phyloP scores from a whole-genome alignment of 2,329 filamentous ascomycete genomes.

The Podosphaera xanthii region DNA sequence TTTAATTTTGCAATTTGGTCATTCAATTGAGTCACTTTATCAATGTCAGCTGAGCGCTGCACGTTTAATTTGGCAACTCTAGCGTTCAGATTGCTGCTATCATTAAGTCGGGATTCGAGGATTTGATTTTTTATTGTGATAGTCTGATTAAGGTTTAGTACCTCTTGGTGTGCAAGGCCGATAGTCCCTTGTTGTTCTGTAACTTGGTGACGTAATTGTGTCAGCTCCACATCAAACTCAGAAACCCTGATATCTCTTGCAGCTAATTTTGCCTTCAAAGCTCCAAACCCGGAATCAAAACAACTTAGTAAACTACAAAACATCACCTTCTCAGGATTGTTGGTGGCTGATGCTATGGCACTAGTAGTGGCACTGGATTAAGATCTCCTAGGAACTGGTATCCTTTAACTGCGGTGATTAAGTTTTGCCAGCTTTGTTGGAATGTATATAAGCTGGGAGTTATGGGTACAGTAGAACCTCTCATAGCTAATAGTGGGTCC shows the following conservation, averaged over 20 bases:
- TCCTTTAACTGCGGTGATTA: not conserved
- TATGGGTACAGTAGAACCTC: not conserved
- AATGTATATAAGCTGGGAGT: not conserved
- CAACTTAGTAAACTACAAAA: not conserved
- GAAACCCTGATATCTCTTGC: not conserved
- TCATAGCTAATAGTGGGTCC: too few relatives aligned
- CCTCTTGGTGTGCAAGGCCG: not conserved
- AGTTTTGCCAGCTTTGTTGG: not conserved
- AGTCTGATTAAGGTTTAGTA: not conserved
- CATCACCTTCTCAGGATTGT: not conserved
- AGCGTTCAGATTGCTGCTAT: not conserved
- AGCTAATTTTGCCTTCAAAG: not conserved
- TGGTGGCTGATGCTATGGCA: not conserved
- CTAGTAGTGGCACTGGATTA: not conserved
- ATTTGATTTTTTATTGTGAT: not conserved
- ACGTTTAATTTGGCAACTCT: too few relatives aligned
- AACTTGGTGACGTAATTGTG: not conserved
- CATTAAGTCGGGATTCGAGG: not conserved
- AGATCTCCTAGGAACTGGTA: not conserved
- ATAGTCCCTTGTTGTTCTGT: not conserved
- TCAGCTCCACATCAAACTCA: not conserved
- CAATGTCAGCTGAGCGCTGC: too few relatives aligned
- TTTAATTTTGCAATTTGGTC: not conserved
- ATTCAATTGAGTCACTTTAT: not conserved
- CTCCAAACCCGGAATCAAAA: not conserved